Base-by-base conservation (phyloP, 495 filamentous ascomycete species). In the Penicillium chermesinum region DNA sequence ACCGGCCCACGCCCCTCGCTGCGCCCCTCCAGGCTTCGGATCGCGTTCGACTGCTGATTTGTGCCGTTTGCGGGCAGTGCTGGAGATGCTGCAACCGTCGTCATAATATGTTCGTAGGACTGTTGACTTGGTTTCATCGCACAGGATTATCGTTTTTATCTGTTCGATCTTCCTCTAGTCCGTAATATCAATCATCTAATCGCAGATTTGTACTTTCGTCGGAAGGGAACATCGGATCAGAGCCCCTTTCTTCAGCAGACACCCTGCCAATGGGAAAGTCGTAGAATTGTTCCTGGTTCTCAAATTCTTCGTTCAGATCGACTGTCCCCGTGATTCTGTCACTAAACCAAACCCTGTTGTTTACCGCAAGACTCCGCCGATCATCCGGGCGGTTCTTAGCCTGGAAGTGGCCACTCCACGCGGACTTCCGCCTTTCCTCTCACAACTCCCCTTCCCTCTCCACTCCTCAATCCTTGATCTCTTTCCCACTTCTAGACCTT, bases 401-500 rank as follows among this genome's bases (percentile, higher is more conserved):
- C 34, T 41, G n/a, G 18, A 53, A 57, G 57, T 58, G 53, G 57
- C 57, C 57, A 53, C 49, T 57, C 25, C 25, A 30, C 25, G 25
- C 25, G 5, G 10, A 30, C 35, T 37, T 56, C 41, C 47, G 46
- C 50, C 15, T 17, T 37, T 37, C 44, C 44, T 35, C 33, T 38
- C 33, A 25, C 53, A 47, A 50, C 44, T 35, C 44, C 51, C 53
- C 48, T 53, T 55, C 55, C 46, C 52, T 53, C 59, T 57, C 49
- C 38, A 40, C 50, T 50, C 48, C 39, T 49, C 57, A 38, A 35
- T 48, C 38, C 38, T 40, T 46, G 39, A 39, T 15, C 25, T 38
- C 36, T 50, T 25, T 44, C 46, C 47, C 53, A 30, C 38, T 12
- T 37, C 25, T 43, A 21, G 17, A 45, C 39, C 30, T 48, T 57